Percentiles rank a stretch among this genome's conserved stretches.
phyloP scores from a whole-genome alignment of 176 grass and related monocot species.

The Cenchrus fungigraminus region DNA sequence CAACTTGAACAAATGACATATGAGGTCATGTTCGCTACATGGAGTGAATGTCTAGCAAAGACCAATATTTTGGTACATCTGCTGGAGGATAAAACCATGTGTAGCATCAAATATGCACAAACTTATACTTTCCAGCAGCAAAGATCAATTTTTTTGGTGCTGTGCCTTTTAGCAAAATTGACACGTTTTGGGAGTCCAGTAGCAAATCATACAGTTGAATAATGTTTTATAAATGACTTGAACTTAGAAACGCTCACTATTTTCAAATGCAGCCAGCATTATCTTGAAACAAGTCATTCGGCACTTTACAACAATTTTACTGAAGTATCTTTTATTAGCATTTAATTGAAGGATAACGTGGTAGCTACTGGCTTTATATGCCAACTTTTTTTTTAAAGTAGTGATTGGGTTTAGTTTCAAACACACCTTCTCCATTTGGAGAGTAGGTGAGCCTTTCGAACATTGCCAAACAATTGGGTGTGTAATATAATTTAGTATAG shows the following conservation, averaged over 20 bases:
- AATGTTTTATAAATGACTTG: neutral
- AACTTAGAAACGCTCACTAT: neutral
- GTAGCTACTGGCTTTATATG: neutral
- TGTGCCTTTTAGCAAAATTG: no score
- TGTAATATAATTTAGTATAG: neutral
- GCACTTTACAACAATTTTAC: neutral
- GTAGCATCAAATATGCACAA: no score
- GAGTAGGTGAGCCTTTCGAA: neutral
- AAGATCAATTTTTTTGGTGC: no score
- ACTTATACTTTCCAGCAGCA: no score
- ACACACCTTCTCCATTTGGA: neutral
- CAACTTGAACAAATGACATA: no score
- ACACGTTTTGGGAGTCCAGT: neutral
- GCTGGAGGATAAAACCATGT: no score
- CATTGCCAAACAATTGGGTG: neutral
- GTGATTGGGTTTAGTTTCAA: neutral
- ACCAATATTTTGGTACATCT: no score
- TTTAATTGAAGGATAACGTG: neutral
- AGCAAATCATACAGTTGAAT: neutral
- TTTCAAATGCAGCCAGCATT: neutral
- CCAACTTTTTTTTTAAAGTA: slow-evolving; percentile 14
- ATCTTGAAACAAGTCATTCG: neutral
- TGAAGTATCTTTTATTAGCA: slow-evolving; percentile 9
- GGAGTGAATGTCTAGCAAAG: no score
- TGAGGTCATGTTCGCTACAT: no score